Evolutionary conservation across 345 rosid genomes (phyloP).

Genomic region (rapeseed (Brassica napus)): Da-Ae NC_063446.1:8688001-8688500

Average conservation of each 20-base stretch:
- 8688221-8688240: slow-evolving; percentile 88
- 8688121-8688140: slow-evolving; percentile 52
- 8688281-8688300: slow-evolving; percentile 34
- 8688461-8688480: slow-evolving; percentile 1
- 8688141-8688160: neutral
- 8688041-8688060: slow-evolving; percentile 79
- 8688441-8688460: slow-evolving; percentile 21
- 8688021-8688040: slow-evolving; percentile 98
- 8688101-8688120: slow-evolving; percentile 86
- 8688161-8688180: neutral
- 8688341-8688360: slow-evolving; percentile 3
- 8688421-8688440: slow-evolving; percentile 86
- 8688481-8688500: neutral
- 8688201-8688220: slow-evolving; percentile 60
- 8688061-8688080: slow-evolving; percentile 66
- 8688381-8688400: slow-evolving; percentile 83
- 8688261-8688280: slow-evolving; percentile 86
- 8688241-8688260: slow-evolving; percentile 81
- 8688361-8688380: slow-evolving; percentile 98
- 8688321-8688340: slow-evolving; percentile 24
- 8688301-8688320: neutral
- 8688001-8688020: slow-evolving; percentile 65
- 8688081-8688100: slow-evolving; percentile 72
- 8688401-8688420: slow-evolving; percentile 83
- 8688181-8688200: neutral